Conservation (phyloP, 2,329 filamentous ascomycete genomes). For the Raffaelea albimanens region DNA sequence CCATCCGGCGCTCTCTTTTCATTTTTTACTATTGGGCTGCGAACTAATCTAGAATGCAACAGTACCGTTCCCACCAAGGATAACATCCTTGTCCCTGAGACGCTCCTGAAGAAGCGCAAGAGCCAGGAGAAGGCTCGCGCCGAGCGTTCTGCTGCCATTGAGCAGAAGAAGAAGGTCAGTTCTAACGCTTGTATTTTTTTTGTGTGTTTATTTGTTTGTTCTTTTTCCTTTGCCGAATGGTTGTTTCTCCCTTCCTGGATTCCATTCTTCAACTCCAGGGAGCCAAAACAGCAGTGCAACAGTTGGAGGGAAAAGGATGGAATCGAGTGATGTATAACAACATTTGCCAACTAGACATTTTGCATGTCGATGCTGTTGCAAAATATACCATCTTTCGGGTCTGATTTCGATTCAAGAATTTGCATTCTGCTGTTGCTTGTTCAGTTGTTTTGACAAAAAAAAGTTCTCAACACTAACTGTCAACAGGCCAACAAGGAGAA, state of each 20-base stretch:
- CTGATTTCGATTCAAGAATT: slow-evolving; percentile 57
- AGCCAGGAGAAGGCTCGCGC: slow-evolving; percentile 98
- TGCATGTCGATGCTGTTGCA: slow-evolving; percentile 91
- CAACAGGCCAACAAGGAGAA: slow-evolving; percentile 94
- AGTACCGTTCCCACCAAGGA: slow-evolving; percentile 90
- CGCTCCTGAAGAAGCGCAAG: slow-evolving; percentile 99
- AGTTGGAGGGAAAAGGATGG: slow-evolving; percentile 22
- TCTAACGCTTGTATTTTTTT: slow-evolving; percentile 11
- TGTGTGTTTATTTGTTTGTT: background rate
- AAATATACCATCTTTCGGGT: slow-evolving; percentile 99
- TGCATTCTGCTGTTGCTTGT: background rate
- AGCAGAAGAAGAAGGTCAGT: slow-evolving; percentile 83
- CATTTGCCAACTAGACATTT: slow-evolving; percentile 78
- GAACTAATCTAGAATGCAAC: slow-evolving; percentile 66
- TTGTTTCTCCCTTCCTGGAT: slow-evolving; percentile 8
- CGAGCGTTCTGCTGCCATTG: slow-evolving; percentile 66
- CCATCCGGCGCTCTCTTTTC: slow-evolving; percentile 65
- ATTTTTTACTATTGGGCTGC: slow-evolving; percentile 57
- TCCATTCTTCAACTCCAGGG: background rate
- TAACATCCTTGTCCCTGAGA: slow-evolving; percentile 97
- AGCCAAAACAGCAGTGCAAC: background rate
- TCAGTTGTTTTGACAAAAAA: background rate
- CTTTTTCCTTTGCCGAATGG: no score
- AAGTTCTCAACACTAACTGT: slow-evolving; percentile 13
- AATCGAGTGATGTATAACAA: slow-evolving; percentile 74